Percentiles rank a stretch among this genome's conserved stretches.
These are phyloP conservation scores for Geotrichum australiense DNA, from an alignment of 1,139 yeast species.

Conservation along the genomic window DNA sequence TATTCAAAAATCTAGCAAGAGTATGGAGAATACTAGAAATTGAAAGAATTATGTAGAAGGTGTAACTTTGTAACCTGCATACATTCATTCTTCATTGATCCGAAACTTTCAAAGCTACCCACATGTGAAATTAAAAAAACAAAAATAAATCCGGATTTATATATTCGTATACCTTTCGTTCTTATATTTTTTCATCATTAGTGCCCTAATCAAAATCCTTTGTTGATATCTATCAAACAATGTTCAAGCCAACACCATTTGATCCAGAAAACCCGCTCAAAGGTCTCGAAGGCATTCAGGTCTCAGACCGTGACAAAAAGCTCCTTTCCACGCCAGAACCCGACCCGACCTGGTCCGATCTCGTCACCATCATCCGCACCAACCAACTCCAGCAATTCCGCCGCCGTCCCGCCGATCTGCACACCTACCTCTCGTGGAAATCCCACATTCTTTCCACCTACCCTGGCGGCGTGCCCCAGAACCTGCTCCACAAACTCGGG, in stretches of 20 bases:
- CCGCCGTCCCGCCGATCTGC: constrained; percentile 33
- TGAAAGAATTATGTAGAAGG: no score
- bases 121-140: no score
- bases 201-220: not conserved
- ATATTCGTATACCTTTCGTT: no score
- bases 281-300: constrained; percentile 15
- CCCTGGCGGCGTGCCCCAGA: constrained; percentile 31
- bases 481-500: constrained; percentile 23
- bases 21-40: no score
- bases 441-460: no score
- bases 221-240: not conserved
- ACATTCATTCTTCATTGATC: no score
- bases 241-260: no score
- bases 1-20: no score
- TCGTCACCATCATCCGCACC: constrained; percentile 5
- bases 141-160: no score
- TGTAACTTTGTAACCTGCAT: no score
- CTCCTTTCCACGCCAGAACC: constrained; percentile 12
- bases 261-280: constrained; percentile 13
- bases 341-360: constrained; percentile 12
- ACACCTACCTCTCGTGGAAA: constrained; percentile 32
- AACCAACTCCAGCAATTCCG: constrained; percentile 28
- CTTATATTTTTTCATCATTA: no score
- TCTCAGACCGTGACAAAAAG: constrained; percentile 13
- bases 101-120: no score